Conservation (phyloP, 305 asterid species). For the Plantago coronopus region DNA sequence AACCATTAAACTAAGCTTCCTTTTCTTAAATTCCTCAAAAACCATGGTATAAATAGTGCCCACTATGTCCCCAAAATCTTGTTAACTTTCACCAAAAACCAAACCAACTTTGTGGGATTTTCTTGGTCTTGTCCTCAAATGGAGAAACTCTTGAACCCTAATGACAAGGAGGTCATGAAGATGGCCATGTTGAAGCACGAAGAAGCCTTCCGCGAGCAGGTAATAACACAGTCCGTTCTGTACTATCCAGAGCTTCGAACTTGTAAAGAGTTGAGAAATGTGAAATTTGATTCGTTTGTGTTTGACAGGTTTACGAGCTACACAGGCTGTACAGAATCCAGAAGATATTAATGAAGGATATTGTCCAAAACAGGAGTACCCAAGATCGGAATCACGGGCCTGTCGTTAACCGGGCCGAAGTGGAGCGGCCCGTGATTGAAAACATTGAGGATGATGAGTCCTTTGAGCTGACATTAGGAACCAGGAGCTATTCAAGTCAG, state of each 20-base stretch:
- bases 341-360: constrained; percentile 42
- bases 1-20: too few relatives aligned
- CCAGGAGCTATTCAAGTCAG: constrained; percentile 24
- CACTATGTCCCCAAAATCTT: constrained; percentile 4
- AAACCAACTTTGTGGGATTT: too few relatives aligned
- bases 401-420: background rate
- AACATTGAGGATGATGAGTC: constrained; percentile 35
- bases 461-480: constrained; percentile 50
- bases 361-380: background rate
- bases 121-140: constrained; percentile 15
- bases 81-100: background rate
- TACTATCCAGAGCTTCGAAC: too few relatives aligned
- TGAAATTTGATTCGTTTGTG: too few relatives aligned
- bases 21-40: constrained; percentile 9
- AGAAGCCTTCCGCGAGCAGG: constrained; percentile 61
- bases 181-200: constrained; percentile 63
- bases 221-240: background rate
- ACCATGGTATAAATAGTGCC: constrained; percentile 2
- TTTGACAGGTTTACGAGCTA: constrained; percentile 38
- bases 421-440: constrained; percentile 13
- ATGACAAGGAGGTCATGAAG: constrained; percentile 54
- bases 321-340: constrained; percentile 47
- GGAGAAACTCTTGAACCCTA: constrained; percentile 45
- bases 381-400: constrained; percentile 6
- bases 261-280: too few relatives aligned